Evolutionary conservation across 345 rosid genomes (phyloP).

Genomic region (Eucalyptus tenuipes): DNA sequence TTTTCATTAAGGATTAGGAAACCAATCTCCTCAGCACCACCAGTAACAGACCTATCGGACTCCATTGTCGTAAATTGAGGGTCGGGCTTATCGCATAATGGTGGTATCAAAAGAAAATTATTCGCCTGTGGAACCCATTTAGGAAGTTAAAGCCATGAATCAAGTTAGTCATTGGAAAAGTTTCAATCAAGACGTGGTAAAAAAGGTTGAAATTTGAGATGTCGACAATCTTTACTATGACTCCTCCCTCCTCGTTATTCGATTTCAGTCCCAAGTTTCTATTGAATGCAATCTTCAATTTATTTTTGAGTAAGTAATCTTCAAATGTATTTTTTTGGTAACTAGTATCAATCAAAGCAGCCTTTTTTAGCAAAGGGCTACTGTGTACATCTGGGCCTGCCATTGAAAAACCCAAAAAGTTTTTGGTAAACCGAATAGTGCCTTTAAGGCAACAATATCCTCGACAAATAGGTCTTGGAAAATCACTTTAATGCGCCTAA

Average conservation of each 20-base stretch:
- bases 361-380: not conserved
- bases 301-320: not conserved
- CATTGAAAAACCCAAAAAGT: not conserved
- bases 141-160: not conserved
- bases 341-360: not conserved
- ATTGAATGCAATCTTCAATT: not conserved
- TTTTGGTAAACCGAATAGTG: not conserved
- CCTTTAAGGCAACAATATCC: not conserved
- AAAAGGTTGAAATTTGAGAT: not conserved
- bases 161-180: not conserved
- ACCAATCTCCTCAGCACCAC: not conserved
- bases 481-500: not conserved
- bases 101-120: not conserved
- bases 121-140: not conserved
- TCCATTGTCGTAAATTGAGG: not conserved
- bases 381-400: not conserved
- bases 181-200: not conserved
- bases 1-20: not conserved
- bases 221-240: not conserved
- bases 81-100: not conserved
- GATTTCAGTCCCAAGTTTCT: not conserved
- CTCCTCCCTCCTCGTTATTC: not conserved
- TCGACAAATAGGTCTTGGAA: not conserved
- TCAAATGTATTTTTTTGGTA: not conserved
- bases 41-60: too few species aligned